A percentile compares a stretch with the other conserved stretches of the same genome.
These are phyloP conservation scores for Vitis vinifera DNA, from an alignment of 164 flowering plant genomes.

Conservation along the genomic window ASM3070453v1 NC_081818.1:18216001-18216500, in stretches of 20 bases:
- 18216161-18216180: constrained; percentile 91
- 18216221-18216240: constrained; percentile 70
- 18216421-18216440: too few relatives aligned
- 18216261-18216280: too few relatives aligned
- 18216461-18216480: too few relatives aligned
- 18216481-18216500: too few relatives aligned
- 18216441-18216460: too few relatives aligned
- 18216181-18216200: constrained; percentile 84
- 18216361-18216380: too few relatives aligned
- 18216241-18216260: background rate
- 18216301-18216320: too few relatives aligned
- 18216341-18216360: too few relatives aligned
- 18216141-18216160: constrained; percentile 83
- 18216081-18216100: constrained; percentile 82
- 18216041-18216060: constrained; percentile 92
- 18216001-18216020: constrained; percentile 83
- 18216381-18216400: too few relatives aligned
- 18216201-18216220: constrained; percentile 73
- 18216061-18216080: constrained; percentile 89
- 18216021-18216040: constrained; percentile 95
- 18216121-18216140: constrained; percentile 94
- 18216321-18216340: too few relatives aligned
- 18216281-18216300: too few relatives aligned
- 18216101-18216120: constrained; percentile 86
- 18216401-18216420: too few relatives aligned